Evolutionary conservation across 1,139 yeast genomes (phyloP).

Genomic region (Hyphopichia khmerensis): DNA sequence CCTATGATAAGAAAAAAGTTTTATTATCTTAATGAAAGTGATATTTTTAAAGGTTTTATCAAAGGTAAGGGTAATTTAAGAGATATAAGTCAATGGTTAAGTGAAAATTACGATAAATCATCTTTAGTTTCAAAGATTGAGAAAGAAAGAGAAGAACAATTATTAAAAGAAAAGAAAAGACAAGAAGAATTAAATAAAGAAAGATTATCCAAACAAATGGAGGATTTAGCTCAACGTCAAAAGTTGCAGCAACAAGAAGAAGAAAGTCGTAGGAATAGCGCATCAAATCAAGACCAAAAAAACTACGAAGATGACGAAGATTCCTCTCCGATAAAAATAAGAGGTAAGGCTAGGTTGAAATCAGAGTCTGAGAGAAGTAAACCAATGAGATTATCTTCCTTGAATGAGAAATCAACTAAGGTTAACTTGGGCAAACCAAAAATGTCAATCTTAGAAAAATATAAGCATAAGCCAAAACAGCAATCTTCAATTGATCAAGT

Average conservation of each 20-base stretch:
- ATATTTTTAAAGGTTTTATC: constrained; percentile 61
- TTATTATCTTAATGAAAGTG: constrained; percentile 46
- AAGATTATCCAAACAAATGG: constrained; percentile 11
- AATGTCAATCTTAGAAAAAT: constrained; percentile 54
- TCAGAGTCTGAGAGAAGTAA: constrained; percentile 4
- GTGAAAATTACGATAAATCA: constrained; percentile 31
- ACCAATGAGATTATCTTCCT: constrained; percentile 11
- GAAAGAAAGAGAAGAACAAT: constrained; percentile 16
- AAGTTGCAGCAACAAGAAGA: constrained; percentile 8
- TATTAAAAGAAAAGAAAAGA: constrained; percentile 13
- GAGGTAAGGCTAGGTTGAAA: constrained; percentile 33
- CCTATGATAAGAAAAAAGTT: constrained; percentile 49
- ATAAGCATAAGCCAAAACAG: constrained; percentile 31
- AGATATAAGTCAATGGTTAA: constrained; percentile 51
- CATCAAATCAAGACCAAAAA: not conserved
- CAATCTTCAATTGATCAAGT: constrained; percentile 25
- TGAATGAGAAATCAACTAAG: constrained; percentile 46
- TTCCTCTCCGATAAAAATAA: constrained; percentile 33
- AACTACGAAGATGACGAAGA: constrained; percentile 21
- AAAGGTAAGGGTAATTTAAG: constrained; percentile 58
- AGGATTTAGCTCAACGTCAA: constrained; percentile 9
- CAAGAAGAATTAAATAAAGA: constrained; percentile 13
- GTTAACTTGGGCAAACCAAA: constrained; percentile 56
- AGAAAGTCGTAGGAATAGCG: not conserved
- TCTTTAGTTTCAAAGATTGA: constrained; percentile 30